Evolutionary conservation across 2,329 filamentous ascomycete species (phyloP).

Genomic region (Fragosphaeria purpurea): DNA sequence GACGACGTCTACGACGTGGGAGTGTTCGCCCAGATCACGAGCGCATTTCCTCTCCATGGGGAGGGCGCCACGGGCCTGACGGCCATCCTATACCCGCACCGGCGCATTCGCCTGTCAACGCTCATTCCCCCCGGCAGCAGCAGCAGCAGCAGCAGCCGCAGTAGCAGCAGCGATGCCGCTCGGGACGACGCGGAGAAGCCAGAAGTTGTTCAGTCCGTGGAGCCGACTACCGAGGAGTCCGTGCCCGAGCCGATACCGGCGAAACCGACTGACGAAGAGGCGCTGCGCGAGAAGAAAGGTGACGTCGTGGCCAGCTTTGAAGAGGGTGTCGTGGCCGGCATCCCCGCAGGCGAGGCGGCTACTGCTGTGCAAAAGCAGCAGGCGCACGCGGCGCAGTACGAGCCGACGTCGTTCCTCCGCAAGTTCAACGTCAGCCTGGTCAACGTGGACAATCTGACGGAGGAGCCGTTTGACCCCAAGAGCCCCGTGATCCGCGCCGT

Average conservation of each 20-base stretch:
- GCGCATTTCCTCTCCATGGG: constrained; percentile 81
- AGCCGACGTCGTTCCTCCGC: constrained; percentile 82
- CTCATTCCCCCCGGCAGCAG: constrained; percentile 59
- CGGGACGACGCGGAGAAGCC: neutral
- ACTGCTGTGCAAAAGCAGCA: neutral
- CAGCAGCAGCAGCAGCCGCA: constrained; percentile 9
- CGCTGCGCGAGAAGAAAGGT: constrained; percentile 61
- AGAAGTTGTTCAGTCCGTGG: constrained; percentile 16
- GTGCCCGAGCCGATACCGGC: constrained; percentile 50
- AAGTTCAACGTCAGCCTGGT: constrained; percentile 90
- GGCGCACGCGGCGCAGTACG: constrained; percentile 38
- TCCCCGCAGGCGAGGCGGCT: constrained; percentile 36
- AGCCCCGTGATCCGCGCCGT: constrained; percentile 82
- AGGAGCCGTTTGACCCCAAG: constrained; percentile 84
- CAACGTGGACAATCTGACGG: constrained; percentile 84
- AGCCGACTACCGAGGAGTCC: constrained; percentile 41
- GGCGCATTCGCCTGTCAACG: constrained; percentile 81
- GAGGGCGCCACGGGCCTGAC: constrained; percentile 78
- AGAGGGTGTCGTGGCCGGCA: constrained; percentile 55
- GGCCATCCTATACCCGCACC: constrained; percentile 90
- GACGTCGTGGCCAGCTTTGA: constrained; percentile 97
- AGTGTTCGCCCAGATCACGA: constrained; percentile 96
- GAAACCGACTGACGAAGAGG: constrained; percentile 42
- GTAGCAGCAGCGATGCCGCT: neutral
- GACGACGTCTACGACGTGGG: constrained; percentile 93